Evolutionary conservation across 768 basidiomycete genomes (phyloP), one percentile per base, ranked within the genome.

Genomic region (Kwoniella heveanensis): DNA sequence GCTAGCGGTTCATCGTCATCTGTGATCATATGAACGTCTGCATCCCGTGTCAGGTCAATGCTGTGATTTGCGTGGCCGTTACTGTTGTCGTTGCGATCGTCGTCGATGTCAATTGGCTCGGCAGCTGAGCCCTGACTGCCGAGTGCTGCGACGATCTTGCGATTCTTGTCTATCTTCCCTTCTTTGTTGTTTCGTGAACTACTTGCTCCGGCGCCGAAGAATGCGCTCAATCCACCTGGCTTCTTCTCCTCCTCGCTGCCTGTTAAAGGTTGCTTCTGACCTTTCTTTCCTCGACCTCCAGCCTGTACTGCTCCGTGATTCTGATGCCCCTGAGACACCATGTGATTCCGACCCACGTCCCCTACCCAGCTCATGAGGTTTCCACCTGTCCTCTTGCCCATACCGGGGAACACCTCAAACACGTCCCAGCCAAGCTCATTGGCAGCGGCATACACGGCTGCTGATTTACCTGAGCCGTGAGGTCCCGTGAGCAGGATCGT

Each of bases 341-440:
- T 84, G 79, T 99, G 96, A 74, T 96, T 98, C 82, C 86, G 91
- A 21, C 92, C 92, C 2, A 94, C 92, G 64, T 95, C 92, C 15
- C 96, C 96, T 51, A 97, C 86, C 66, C 93, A 84, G 61, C 84
- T 83, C 60, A 88, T 87, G 68, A 99, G 82, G 70, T 86, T 90
- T 25, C 86, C 83, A 6, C 90, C 90, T 64, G 86, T 90, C 36
- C 96, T 86, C 73, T 86, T 90, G n/a, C 93, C 93, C 55, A 94
- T 88, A 2, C 96, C 96, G 25, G 96, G 91, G 80, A 93, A 90
- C 13, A 98, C 92, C 78, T 99, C 96, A 73, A 97, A 96, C 13
- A 98, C 87, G 54, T 94, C 91, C 91, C 91, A 99, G 15, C 88
- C 91, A 32, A 99, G 83, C 80, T 99, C 95, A 57, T 88, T 86